A percentile compares a stretch with the other conserved stretches of the same genome.
These are phyloP conservation scores for Endogone sp. DNA, from an alignment of 192 early-diverging fungal species.

Conservation along the genomic window DNA sequence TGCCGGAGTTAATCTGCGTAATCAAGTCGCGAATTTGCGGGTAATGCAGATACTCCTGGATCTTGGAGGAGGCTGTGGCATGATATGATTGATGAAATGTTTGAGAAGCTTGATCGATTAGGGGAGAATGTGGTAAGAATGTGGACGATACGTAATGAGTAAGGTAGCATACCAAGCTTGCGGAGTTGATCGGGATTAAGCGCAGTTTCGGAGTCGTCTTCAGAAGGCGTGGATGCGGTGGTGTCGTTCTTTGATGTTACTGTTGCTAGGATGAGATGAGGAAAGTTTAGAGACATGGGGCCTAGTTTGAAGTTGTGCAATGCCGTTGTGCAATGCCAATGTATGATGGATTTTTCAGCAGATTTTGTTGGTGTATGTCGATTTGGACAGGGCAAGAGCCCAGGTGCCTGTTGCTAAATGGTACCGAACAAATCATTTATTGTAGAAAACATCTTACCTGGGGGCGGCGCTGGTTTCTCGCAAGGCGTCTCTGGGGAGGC, in stretches of 20 bases:
- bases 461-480: background rate
- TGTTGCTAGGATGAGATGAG: too few species aligned
- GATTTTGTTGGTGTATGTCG: too few species aligned
- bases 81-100: background rate
- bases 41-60: conserved; percentile 16
- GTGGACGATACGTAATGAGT: too few species aligned
- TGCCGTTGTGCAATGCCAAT: too few species aligned
- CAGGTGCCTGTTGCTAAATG: too few species aligned
- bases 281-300: too few species aligned
- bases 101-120: too few species aligned
- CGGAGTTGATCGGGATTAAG: background rate
- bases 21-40: conserved; percentile 18
- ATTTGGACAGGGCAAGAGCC: too few species aligned
- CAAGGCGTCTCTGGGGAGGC: conserved; percentile 7
- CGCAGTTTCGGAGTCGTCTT: background rate
- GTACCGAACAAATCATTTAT: too few species aligned
- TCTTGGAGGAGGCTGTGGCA: conserved; percentile 13
- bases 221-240: background rate
- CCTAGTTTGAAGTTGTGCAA: too few species aligned
- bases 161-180: background rate
- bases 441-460: background rate
- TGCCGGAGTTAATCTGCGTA: conserved; percentile 8
- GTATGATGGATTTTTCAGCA: too few species aligned
- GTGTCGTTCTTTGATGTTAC: background rate
- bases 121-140: too few species aligned